These are phyloP conservation scores for Candida khao-thaluensis DNA, from an alignment of 805 yeast species.

Conservation along the genomic window DNA sequence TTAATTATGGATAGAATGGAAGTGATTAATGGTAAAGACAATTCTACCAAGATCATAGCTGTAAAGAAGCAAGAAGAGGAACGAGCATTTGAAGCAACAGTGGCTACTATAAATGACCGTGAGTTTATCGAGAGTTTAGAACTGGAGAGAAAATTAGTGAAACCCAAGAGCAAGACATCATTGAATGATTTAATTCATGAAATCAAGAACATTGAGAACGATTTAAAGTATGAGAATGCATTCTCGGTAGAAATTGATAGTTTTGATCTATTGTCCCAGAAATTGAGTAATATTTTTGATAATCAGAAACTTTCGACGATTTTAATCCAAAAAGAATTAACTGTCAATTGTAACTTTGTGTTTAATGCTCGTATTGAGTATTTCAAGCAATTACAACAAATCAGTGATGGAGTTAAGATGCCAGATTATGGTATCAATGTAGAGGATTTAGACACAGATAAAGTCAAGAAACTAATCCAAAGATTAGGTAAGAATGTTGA, in stretches of 20 bases:
- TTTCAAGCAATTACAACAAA: constrained; percentile 77
- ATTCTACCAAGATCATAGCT: constrained; percentile 18
- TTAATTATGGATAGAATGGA: constrained; percentile 40
- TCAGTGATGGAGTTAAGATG: constrained; percentile 77
- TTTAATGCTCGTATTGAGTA: constrained; percentile 82
- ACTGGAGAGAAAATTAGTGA: constrained; percentile 22
- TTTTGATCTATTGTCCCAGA: constrained; percentile 20
- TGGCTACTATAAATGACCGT: constrained; percentile 25
- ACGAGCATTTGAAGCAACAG: constrained; percentile 22
- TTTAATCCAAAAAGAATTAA: constrained; percentile 46
- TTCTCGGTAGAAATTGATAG: constrained; percentile 20
- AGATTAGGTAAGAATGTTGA: constrained; percentile 4
- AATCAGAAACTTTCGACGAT: constrained; percentile 43
- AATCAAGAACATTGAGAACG: constrained; percentile 26
- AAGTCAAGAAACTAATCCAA: constrained; percentile 3
- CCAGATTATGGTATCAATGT: constrained; percentile 13
- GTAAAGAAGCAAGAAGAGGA: constrained; percentile 21
- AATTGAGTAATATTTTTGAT: constrained; percentile 34
- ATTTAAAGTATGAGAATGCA: constrained; percentile 22
- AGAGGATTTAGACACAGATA: constrained; percentile 17
- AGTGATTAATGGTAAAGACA: constrained; percentile 36
- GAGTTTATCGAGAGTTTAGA: constrained; percentile 26
- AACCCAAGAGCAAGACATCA: constrained; percentile 30
- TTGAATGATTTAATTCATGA: constrained; percentile 33
- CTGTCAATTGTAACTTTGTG: constrained; percentile 55